Evolutionary conservation across 257 asterid species (phyloP).

Genomic region (Rhazya stricta): DNA sequence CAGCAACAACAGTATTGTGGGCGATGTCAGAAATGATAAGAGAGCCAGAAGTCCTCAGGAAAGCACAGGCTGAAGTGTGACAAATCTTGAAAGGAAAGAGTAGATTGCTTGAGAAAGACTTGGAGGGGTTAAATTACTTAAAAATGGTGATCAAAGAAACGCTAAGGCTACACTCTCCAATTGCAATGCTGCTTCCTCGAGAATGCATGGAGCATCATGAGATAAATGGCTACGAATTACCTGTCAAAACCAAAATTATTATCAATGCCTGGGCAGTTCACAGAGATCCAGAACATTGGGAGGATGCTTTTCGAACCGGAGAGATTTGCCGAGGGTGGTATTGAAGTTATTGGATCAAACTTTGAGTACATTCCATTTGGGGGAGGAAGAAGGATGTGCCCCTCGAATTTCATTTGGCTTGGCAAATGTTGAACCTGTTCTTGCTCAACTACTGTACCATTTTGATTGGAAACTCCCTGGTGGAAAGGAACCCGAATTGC

Average conservation of each 20-base stretch:
- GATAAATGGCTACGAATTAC: neutral
- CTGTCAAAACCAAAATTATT: neutral
- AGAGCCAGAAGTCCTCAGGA: neutral
- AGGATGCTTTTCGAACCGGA: neutral
- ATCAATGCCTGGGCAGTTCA: neutral
- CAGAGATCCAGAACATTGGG: neutral
- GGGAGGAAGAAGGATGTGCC: slow-evolving; percentile 2
- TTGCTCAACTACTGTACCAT: neutral
- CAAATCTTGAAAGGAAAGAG: neutral
- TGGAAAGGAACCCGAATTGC: neutral
- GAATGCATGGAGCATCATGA: neutral
- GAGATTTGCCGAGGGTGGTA: neutral
- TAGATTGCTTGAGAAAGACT: neutral
- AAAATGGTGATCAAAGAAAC: slow-evolving; percentile 12
- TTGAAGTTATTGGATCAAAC: neutral
- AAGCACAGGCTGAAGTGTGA: slow-evolving; percentile 1
- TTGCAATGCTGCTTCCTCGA: neutral
- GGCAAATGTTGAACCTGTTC: neutral
- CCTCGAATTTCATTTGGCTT: neutral
- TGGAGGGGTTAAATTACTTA: neutral
- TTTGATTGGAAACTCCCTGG: neutral
- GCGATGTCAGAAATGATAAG: neutral
- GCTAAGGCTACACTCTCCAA: neutral
- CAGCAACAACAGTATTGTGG: neutral
- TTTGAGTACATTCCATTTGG: slow-evolving; percentile 2